These are phyloP conservation scores for Hydnomerulius pinastri DNA, from an alignment of 768 basidiomycete species.

Conservation along the genomic window DNA sequence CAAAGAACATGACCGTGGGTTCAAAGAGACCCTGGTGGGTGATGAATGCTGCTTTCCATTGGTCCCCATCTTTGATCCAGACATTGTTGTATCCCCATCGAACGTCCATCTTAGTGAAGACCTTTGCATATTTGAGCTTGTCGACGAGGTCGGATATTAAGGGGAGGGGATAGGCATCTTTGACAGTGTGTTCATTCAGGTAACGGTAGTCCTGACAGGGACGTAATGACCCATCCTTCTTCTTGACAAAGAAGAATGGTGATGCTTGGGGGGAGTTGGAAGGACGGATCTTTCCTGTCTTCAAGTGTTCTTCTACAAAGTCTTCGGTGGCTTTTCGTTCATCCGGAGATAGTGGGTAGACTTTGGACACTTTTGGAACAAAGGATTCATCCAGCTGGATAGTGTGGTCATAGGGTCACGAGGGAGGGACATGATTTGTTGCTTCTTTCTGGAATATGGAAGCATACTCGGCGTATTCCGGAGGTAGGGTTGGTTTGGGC, in stretches of 20 bases:
- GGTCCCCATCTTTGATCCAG: no score
- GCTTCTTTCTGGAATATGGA: no score
- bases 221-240: no score
- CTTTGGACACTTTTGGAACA: not conserved
- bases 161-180: no score
- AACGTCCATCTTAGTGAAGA: constrained; percentile 29
- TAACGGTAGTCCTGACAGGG: no score
- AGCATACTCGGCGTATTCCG: no score
- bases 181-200: no score
- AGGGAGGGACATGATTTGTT: not conserved
- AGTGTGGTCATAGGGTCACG: not conserved
- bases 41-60: no score
- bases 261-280: constrained; percentile 14
- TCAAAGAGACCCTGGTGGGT: no score
- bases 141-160: constrained; percentile 15
- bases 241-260: no score
- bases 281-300: constrained; percentile 4
- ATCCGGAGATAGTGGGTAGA: not conserved
- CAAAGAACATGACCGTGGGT: constrained; percentile 22
- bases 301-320: constrained; percentile 15
- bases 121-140: constrained; percentile 6
- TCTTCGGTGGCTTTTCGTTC: not conserved
- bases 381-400: not conserved
- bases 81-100: constrained; percentile 24
- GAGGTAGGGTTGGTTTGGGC: no score